A percentile compares a stretch with the other conserved stretches of the same genome.
phyloP scores from a whole-genome alignment of 129 eudicot species.

The Chrysanthemum makinoi region DNA sequence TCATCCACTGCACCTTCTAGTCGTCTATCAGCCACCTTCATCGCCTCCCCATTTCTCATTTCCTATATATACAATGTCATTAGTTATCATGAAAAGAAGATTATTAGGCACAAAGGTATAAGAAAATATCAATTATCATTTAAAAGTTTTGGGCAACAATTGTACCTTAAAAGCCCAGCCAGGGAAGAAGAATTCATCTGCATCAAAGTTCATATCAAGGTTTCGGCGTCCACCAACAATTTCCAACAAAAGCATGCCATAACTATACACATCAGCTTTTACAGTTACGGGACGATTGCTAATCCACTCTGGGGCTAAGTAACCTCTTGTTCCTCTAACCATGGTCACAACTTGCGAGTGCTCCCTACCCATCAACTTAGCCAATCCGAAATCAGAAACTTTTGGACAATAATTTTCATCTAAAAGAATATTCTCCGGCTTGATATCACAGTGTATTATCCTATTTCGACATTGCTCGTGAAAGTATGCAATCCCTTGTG shows the following conservation, averaged over 20 bases:
- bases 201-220: conserved; percentile 82
- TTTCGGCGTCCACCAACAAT: conserved; percentile 92
- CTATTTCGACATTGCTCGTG: conserved; percentile 93
- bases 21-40: conserved; percentile 73
- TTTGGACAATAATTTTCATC: conserved; percentile 83
- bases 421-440: conserved; percentile 90
- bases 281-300: conserved; percentile 94
- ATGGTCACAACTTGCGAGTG: conserved; percentile 90
- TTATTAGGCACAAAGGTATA: too few relatives aligned
- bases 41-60: conserved; percentile 58
- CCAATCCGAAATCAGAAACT: conserved; percentile 92
- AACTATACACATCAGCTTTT: conserved; percentile 96
- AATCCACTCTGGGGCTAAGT: conserved; percentile 97
- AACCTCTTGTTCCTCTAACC: conserved; percentile 96
- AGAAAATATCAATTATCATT: not conserved
- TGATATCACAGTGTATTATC: conserved; percentile 95
- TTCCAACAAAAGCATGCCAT: conserved; percentile 94
- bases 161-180: conserved; percentile 98
- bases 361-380: conserved; percentile 94
- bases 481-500: conserved; percentile 93
- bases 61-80: conserved; percentile 33
- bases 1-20: conserved; percentile 69
- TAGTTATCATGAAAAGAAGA: not conserved
- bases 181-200: conserved; percentile 79
- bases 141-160: not conserved